Percentiles rank a stretch among this genome's conserved stretches.
phyloP scores from a whole-genome alignment of 371 early-diverging fungal species.

The Circinella umbellata region DNA sequence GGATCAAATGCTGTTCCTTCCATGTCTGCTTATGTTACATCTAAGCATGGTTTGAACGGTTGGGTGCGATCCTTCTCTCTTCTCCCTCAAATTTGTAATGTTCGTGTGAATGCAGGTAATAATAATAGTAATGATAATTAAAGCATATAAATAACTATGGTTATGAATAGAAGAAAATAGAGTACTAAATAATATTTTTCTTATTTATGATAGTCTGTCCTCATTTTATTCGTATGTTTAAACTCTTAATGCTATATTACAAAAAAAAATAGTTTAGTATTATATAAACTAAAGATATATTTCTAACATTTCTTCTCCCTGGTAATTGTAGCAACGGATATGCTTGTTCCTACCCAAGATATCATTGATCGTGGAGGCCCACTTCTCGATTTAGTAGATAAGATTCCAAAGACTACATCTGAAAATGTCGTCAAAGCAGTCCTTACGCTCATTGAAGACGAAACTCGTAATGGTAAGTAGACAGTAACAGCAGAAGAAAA shows the following conservation, averaged over 20 bases:
- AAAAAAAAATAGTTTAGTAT: not conserved
- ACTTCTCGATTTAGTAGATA: slow-evolving; percentile 9
- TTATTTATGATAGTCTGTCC: slow-evolving; percentile 21
- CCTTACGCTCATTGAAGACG: slow-evolving; percentile 54
- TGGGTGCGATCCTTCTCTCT: slow-evolving; percentile 23
- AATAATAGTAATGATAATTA: too few relatives aligned
- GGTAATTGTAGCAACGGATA: not conserved
- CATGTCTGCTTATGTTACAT: slow-evolving; percentile 21
- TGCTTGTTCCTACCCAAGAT: not conserved
- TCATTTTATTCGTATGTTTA: slow-evolving; percentile 24
- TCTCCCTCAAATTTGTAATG: slow-evolving; percentile 36
- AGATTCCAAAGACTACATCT: slow-evolving; percentile 39
- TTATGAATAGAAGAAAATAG: not conserved
- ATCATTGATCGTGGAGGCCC: not conserved
- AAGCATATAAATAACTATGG: not conserved
- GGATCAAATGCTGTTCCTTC: not conserved
- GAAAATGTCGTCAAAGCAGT: slow-evolving; percentile 58
- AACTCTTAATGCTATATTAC: not conserved
- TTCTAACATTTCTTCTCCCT: too few relatives aligned
- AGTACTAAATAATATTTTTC: slow-evolving; percentile 12
- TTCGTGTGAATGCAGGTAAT: slow-evolving; percentile 41
- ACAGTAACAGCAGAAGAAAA: not conserved
- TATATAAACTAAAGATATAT: too few relatives aligned
- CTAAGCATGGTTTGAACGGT: slow-evolving; percentile 33
- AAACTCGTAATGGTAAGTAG: slow-evolving; percentile 40